Evolutionary conservation across 495 filamentous ascomycete genomes (phyloP), one percentile per base, ranked within the genome.

Genomic region (Aspergillus sparsus): DNA sequence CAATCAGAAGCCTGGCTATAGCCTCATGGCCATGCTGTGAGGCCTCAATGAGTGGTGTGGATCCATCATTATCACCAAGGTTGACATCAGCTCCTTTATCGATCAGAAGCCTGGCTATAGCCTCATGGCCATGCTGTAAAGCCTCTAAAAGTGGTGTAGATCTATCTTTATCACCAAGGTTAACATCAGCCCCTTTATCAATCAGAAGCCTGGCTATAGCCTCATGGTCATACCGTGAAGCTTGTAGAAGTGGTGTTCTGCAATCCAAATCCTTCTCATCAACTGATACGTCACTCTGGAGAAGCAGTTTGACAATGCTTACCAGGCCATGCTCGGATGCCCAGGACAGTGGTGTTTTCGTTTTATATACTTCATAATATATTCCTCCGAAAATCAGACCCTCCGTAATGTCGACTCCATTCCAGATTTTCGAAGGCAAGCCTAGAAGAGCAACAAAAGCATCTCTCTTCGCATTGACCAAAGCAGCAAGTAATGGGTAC

Each of bases 361-460:
- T 41, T 41, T 5, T 41, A n/a, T 41, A 41, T 4, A 3, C 37
- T 8, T 9, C 37, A 3, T 11, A n/a, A 7, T 41, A n/a, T n/a
- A n/a, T 13, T 41, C 13, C 18, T 13, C n/a, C 46, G n/a, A 47
- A 11, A 10, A 8, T 21, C 0, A 37, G 7, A 49, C 47, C 47
- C 47, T 31, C 9, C 8, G 47, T 50, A 4, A 58, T n/a, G 33
- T 58, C 46, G 1, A 44, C 55, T 16, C 55, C 55, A 11, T 34
- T 5, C 7, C 11, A 10, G 15, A 51, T 44, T 1, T 6, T 31
- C 8, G 47, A 50, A 32, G 47, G 16, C 1, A 27, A 12, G 0
- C 13, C 32, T 3, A 58, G 46, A 10, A 37, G 44, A 2, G 11
- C 33, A 11, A 36, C 55, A 3, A 51, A 9, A 16, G 32, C 6